A percentile compares a stretch with the other conserved stretches of the same genome.
phyloP scores from a whole-genome alignment of 2,329 filamentous ascomycete genomes.

The Rhynchosporium agropyri region DNA sequence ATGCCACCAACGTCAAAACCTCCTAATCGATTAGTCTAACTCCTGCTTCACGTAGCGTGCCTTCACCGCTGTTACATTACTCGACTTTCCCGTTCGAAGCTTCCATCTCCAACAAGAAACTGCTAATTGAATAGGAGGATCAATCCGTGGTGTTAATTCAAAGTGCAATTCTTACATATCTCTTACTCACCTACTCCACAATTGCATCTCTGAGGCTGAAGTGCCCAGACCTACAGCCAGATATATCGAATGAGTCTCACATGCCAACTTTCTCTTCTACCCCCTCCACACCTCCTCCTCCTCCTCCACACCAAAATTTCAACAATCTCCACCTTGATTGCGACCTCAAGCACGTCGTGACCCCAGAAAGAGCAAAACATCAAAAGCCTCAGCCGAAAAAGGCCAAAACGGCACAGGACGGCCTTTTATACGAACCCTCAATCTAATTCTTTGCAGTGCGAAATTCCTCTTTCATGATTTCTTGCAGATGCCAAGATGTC shows the following conservation, averaged over 20 bases:
- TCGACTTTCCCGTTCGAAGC: not conserved
- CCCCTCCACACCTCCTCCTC: not conserved
- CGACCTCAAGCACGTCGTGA: conserved; percentile 5
- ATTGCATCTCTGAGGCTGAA: not conserved
- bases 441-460: not conserved
- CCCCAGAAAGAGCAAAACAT: conserved; percentile 3
- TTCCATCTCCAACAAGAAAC: not conserved
- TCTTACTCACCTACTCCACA: not conserved
- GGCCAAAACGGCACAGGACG: not conserved
- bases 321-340: not conserved
- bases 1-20: not conserved
- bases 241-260: not conserved
- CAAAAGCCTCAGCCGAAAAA: conserved; percentile 12
- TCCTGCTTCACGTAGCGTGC: not conserved
- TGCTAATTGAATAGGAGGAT: not conserved
- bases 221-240: not conserved
- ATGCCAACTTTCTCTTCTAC: conserved; percentile 4
- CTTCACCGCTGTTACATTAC: conserved; percentile 9
- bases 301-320: not conserved
- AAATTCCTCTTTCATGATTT: not conserved
- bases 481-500: conserved; percentile 1
- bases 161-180: conserved; percentile 7
- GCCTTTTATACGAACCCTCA: not conserved
- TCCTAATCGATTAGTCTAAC: not conserved
- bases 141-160: not conserved